phyloP scores from a whole-genome alignment of 352 stramenopile genomes.

The Pythium scleroteichum region DNA sequence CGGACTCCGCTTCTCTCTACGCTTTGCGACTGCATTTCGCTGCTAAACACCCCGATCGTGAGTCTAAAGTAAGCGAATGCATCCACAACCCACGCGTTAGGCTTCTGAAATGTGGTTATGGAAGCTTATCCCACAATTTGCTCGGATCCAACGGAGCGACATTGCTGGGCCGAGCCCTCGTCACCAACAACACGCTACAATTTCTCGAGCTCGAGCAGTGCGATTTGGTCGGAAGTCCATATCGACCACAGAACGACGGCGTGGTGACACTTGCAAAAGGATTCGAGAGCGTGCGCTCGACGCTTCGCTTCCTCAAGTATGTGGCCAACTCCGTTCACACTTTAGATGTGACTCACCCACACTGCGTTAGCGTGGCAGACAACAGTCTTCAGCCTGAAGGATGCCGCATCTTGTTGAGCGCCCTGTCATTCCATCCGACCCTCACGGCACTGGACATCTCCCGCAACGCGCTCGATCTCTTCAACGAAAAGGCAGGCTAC shows the following conservation, averaged over 20 bases:
- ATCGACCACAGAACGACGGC: conserved; percentile 50
- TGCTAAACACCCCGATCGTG: conserved; percentile 22
- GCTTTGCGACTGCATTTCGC: conserved; percentile 7
- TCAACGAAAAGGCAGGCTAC: conserved; percentile 55
- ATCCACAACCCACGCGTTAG: neutral
- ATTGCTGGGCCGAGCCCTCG: conserved; percentile 47
- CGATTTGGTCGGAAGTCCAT: conserved; percentile 50
- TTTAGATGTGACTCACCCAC: too few relatives aligned
- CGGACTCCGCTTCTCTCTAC: neutral
- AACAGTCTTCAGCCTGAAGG: conserved; percentile 60
- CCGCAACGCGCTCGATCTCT: conserved; percentile 51
- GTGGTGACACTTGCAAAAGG: conserved; percentile 58
- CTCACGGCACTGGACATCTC: conserved; percentile 62
- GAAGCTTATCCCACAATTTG: conserved; percentile 31
- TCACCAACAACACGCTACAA: conserved; percentile 67
- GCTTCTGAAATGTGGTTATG: neutral
- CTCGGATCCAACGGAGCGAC: conserved; percentile 43
- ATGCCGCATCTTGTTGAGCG: conserved; percentile 51
- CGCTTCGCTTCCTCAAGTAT: conserved; percentile 52
- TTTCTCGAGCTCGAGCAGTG: conserved; percentile 57
- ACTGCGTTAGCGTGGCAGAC: conserved; percentile 49
- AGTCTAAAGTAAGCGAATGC: conserved; percentile 18
- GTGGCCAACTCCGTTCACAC: neutral
- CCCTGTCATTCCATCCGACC: conserved; percentile 51
- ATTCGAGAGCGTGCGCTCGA: conserved; percentile 53